Base-by-base conservation (phyloP, 1,139 yeast genomes). In the Yamadazyma conglobata region DNA sequence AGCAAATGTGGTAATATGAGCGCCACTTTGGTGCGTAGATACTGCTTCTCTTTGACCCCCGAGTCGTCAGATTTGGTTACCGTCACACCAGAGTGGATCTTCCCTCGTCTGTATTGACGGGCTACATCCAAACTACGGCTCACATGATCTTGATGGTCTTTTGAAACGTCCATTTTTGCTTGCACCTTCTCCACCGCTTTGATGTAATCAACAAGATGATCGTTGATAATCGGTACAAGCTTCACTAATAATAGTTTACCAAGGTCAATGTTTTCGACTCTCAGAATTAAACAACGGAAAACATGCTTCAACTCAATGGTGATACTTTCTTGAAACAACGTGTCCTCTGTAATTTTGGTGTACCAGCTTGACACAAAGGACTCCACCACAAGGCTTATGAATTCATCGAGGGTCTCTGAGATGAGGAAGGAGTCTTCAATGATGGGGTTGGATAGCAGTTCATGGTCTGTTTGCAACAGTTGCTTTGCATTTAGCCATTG, bases 341-440 rank as follows among this genome's bases (percentile, higher is more conserved):
- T 41, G 29, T 73, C 70, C 0, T 51, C 35, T 0, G 84, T 70
- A 6, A 82, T 66, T 10, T 58, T 57, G 3, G 48, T 40, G 45
- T 64, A 85, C 96, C 96, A 88, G 3, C 74, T 52, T 25, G 58
- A 52, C 2, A 88, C 67, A 50, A 83, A 87, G 40, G 79, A 83
- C 9, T 73, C 52, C 2, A 82, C 43, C 1, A 86, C 60, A 15
- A 73, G 53, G 21, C 66, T 64, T 2, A 81, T 56, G 6, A 87
- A 55, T 4, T 64, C 69, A 22, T 75, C 74, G 2, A 83, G 33
- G 0, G 77, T 66, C 27, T 67, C 70, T 3, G 81, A 75, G 10
- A 81, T 62, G 3, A 71, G 48, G 38, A 72, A 68, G 14, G 79
- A 73, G 17, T 72, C 73, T 3, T 73, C 67, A 29, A 72, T 63